A percentile compares a stretch with the other conserved stretches of the same genome.
phyloP scores from a whole-genome alignment of 306 rosid species.

The Senna tora region DNA sequence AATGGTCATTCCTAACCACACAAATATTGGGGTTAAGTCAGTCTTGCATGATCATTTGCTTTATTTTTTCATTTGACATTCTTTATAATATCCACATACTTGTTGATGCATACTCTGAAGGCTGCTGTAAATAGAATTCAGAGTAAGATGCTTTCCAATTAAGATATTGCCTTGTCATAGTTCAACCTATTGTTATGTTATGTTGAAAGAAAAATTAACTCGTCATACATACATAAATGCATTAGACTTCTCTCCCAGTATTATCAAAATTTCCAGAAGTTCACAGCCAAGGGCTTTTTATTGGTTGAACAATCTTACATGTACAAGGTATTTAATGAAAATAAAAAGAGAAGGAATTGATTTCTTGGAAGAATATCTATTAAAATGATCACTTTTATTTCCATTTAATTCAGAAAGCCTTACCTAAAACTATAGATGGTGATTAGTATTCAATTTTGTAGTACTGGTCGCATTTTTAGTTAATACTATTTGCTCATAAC shows the following conservation, averaged over 20 bases:
- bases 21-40: neutral
- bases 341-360: neutral
- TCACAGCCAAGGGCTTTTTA: neutral
- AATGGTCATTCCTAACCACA: neutral
- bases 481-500: slow-evolving; percentile 67
- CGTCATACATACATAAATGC: neutral
- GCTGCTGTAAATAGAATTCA: neutral
- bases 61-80: neutral
- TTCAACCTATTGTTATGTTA: neutral
- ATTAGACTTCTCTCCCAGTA: neutral
- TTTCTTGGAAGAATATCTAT: neutral
- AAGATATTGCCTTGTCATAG: neutral
- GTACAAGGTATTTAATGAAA: no score
- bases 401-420: neutral
- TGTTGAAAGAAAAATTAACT: neutral
- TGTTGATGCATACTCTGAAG: neutral
- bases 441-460: slow-evolving; percentile 1
- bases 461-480: slow-evolving; percentile 42
- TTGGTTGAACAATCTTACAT: neutral
- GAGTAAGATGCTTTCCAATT: neutral
- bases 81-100: neutral
- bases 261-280: neutral
- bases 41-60: neutral
- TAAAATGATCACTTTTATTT: neutral
- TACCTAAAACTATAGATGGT: neutral